phyloP scores from a whole-genome alignment of 768 basidiomycete species.

The Cystofilobasidium ferigula region DNA sequence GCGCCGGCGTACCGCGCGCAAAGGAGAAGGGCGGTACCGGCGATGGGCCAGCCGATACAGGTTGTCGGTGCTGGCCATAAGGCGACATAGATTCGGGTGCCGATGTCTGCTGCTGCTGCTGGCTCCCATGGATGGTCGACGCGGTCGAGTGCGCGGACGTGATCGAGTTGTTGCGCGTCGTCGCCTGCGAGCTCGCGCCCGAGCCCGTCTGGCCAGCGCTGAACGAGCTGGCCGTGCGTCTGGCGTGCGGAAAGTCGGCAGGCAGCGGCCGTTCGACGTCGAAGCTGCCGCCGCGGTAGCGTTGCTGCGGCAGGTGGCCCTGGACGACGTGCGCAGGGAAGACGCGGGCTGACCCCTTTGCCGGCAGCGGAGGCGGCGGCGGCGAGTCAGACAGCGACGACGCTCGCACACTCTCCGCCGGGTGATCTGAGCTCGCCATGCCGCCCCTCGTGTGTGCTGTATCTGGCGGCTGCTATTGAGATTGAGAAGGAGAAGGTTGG shows the following conservation, averaged over 20 bases:
- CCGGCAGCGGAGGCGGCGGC: slow-evolving; percentile 2
- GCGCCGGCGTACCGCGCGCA: background rate
- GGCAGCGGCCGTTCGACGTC: background rate
- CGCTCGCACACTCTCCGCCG: background rate
- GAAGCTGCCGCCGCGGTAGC: background rate
- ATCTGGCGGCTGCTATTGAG: too few relatives aligned
- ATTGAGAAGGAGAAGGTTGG: too few relatives aligned
- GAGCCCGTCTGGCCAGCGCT: background rate
- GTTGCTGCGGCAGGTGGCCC: background rate
- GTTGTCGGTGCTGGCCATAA: background rate
- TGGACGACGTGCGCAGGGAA: background rate
- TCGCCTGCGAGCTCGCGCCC: background rate
- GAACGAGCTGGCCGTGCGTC: background rate
- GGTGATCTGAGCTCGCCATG: background rate
- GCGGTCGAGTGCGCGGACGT: background rate
- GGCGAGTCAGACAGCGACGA: background rate
- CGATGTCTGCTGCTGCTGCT: background rate
- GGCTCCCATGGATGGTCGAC: too few relatives aligned
- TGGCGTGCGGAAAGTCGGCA: background rate
- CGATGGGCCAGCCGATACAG: too few relatives aligned
- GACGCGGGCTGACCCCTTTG: background rate
- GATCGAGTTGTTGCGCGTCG: slow-evolving; percentile 4
- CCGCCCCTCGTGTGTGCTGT: background rate
- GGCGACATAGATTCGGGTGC: background rate
- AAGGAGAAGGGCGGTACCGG: too few relatives aligned